These are phyloP conservation scores for Stellera chamaejasme DNA, from an alignment of 345 rosid genomes.

Conservation along the genomic window DNA sequence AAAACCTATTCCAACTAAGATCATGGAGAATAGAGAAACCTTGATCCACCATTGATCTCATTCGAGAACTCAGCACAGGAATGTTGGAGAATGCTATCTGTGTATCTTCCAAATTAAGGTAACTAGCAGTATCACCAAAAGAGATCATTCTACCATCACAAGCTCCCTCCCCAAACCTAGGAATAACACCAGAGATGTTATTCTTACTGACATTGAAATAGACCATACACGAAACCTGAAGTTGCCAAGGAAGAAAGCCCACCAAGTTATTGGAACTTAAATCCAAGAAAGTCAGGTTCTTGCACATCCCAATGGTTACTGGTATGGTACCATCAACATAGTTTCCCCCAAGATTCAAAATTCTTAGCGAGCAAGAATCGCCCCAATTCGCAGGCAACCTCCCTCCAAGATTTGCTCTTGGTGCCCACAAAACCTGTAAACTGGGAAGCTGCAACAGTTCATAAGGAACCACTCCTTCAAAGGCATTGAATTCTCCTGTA, in stretches of 20 bases:
- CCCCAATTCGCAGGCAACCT: constrained; percentile 39
- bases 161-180: constrained; percentile 22
- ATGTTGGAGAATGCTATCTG: constrained; percentile 20
- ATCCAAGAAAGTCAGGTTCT: constrained; percentile 50
- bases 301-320: constrained; percentile 29
- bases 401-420: constrained; percentile 55
- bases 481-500: constrained; percentile 53
- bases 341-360: constrained; percentile 48
- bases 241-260: constrained; percentile 37
- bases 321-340: constrained; percentile 32
- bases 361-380: constrained; percentile 39
- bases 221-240: constrained; percentile 47
- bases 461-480: constrained; percentile 34
- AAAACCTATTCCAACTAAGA: constrained; percentile 48
- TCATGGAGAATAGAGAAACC: constrained; percentile 33
- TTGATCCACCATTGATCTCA: constrained; percentile 7
- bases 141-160: constrained; percentile 21
- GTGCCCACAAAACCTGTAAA: constrained; percentile 63
- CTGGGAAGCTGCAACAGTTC: constrained; percentile 28
- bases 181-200: constrained; percentile 40
- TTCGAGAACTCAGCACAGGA: constrained; percentile 28
- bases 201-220: constrained; percentile 51
- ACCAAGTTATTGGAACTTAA: constrained; percentile 45
- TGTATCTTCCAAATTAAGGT: constrained; percentile 25
- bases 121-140: constrained; percentile 10